These are phyloP conservation scores for Sanghuangporus weigelae DNA, from an alignment of 1,284 basidiomycete species.

Conservation along the genomic window DNA sequence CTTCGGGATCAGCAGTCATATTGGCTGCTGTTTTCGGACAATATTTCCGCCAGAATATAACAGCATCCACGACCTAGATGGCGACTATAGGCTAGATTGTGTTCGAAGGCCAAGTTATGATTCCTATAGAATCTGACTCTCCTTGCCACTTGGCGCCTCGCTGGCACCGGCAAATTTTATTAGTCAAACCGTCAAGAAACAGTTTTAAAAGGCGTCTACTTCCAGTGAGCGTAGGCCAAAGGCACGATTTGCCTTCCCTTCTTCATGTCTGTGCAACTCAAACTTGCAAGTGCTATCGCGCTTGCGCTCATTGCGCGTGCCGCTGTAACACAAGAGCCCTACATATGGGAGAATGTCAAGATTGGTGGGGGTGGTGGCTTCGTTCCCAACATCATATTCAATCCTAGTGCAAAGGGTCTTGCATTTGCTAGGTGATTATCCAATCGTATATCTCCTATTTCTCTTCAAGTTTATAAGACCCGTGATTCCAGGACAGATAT, in stretches of 20 bases:
- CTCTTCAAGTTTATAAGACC: background rate
- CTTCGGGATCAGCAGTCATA: background rate
- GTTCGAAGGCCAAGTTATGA: background rate
- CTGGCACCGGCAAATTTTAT: background rate
- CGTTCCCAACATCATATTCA: conserved; percentile 57
- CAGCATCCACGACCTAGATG: background rate
- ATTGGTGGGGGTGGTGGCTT: conserved; percentile 48
- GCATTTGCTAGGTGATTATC: conserved; percentile 7
- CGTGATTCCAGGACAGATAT: conserved; percentile 11
- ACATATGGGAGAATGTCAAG: conserved; percentile 62
- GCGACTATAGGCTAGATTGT: background rate
- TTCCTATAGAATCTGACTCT: background rate
- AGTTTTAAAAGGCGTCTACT: background rate
- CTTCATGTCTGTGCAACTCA: background rate
- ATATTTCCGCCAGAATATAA: background rate
- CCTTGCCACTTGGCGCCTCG: background rate
- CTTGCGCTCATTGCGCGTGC: conserved; percentile 3
- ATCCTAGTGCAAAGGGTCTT: conserved; percentile 49
- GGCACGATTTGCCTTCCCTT: background rate
- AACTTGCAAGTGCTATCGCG: background rate
- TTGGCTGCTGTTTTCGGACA: background rate
- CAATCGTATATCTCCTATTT: background rate
- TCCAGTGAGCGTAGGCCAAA: background rate
- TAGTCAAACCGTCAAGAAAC: background rate
- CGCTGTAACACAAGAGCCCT: conserved; percentile 42